Evolutionary conservation across 129 eudicot species (phyloP).

Genomic region (Oenanthe sinensis): DNA sequence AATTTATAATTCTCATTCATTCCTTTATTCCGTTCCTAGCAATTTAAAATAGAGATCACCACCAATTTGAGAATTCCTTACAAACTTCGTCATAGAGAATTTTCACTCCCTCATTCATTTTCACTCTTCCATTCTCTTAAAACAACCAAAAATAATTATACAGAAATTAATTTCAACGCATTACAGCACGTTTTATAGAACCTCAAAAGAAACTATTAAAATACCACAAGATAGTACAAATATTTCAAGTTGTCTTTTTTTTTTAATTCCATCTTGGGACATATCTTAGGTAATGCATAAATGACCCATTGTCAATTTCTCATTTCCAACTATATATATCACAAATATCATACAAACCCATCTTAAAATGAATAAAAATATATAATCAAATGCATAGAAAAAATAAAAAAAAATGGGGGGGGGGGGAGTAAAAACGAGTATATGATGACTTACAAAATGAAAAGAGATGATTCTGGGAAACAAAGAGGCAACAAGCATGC

Average conservation of each 20-base stretch:
- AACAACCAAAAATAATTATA: neutral
- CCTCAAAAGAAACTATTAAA: neutral
- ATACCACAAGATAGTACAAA: no score
- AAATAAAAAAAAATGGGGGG: neutral
- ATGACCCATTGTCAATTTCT: neutral
- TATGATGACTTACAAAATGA: conserved; percentile 51
- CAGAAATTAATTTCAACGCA: neutral
- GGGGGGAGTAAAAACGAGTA: neutral
- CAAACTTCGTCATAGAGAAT: neutral
- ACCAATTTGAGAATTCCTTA: neutral
- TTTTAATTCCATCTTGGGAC: neutral
- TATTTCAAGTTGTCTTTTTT: neutral
- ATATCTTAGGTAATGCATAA: neutral
- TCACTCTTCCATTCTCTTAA: neutral
- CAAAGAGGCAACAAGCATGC: conserved; percentile 79
- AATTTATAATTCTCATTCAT: neutral
- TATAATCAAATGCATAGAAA: neutral
- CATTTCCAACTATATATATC: neutral
- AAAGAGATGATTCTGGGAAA: conserved; percentile 79
- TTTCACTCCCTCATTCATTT: neutral
- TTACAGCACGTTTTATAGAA: neutral
- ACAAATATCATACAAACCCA: neutral
- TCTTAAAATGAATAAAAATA: neutral
- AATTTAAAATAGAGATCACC: neutral
- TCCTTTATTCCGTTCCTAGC: neutral